Evolutionary conservation across 345 rosid species (phyloP).

Genomic region (Linum lewisii): DNA sequence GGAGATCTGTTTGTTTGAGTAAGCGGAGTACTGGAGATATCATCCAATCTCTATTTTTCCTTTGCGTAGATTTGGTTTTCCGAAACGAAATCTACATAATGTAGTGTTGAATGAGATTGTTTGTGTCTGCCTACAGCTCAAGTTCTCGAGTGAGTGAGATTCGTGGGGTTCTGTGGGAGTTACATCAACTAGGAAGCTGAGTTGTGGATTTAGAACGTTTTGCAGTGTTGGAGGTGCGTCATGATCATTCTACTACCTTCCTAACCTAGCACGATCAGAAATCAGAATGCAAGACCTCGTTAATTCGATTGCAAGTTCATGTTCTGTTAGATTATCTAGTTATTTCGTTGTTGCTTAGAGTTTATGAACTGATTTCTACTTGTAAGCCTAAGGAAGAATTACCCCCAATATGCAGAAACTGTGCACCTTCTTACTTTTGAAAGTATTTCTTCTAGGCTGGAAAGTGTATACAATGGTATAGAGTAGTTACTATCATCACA

Average conservation of each 20-base stretch:
- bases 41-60: too few relatives aligned
- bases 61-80: background rate
- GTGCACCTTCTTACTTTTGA: background rate
- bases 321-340: too few relatives aligned
- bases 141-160: slow-evolving; percentile 30
- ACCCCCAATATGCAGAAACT: background rate
- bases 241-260: slow-evolving; percentile 5
- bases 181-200: slow-evolving; percentile 39
- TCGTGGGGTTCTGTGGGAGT: slow-evolving; percentile 27
- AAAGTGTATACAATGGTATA: too few relatives aligned
- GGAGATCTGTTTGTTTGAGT: too few relatives aligned
- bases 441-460: too few relatives aligned
- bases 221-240: slow-evolving; percentile 55
- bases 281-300: too few relatives aligned
- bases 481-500: background rate
- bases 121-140: slow-evolving; percentile 31
- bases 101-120: slow-evolving; percentile 12
- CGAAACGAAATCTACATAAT: background rate
- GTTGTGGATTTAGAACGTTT: slow-evolving; percentile 56
- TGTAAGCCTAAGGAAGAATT: background rate
- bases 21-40: too few relatives aligned
- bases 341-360: background rate
- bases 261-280: background rate
- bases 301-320: too few relatives aligned
- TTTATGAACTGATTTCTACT: too few relatives aligned